Evolutionary conservation across 768 basidiomycete genomes (phyloP), one percentile per base, ranked within the genome.

Genomic region (Tricholoma flavovirens): DNA sequence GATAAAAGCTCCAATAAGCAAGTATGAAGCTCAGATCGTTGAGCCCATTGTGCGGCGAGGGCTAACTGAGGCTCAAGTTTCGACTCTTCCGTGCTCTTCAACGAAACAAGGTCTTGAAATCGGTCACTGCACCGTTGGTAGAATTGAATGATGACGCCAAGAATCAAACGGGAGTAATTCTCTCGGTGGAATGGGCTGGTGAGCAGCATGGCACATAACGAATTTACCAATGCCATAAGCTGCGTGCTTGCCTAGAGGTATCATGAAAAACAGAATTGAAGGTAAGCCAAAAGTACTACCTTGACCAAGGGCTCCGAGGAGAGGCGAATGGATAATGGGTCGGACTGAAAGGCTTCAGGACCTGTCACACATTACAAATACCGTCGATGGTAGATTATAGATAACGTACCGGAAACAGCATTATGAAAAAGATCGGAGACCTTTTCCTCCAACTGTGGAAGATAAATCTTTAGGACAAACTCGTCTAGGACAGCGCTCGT

Each of bases 371-470:
- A 35, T 38, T 15, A 51, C 35, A 14, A 15, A 2, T 2, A 36
- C n/a, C 4, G 14, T 17, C 26, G 3, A 35, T 53, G 48, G 43
- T 51, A 51, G 54, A 46, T 45, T 22, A 33, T 60, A 14, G 10
- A 19, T 19, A 35, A 55, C 56, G 51, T 71, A 90, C 89, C 85
- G 19, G 84, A 83, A 22, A 95, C 84, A 5, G 92, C 86, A 54
- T 89, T 82, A 66, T 93, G 93, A 71, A 97, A 95, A 17, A 97
- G 73, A 51, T 81, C 76, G 1, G 89, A 86, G 49, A 96, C 92
- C 67, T 93, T 94, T 67, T 98, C 95, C 67, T 98, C 95, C 56
- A 99, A 70, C 68, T 97, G 95, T 0, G 96, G 96, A 46, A 98
- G 73, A 73, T 96, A 98, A 0, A 93, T 88, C 55, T 86, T 90